Evolutionary conservation across 2,329 filamentous ascomycete genomes (phyloP).

Genomic region (Hymenoscyphus repandus): DNA sequence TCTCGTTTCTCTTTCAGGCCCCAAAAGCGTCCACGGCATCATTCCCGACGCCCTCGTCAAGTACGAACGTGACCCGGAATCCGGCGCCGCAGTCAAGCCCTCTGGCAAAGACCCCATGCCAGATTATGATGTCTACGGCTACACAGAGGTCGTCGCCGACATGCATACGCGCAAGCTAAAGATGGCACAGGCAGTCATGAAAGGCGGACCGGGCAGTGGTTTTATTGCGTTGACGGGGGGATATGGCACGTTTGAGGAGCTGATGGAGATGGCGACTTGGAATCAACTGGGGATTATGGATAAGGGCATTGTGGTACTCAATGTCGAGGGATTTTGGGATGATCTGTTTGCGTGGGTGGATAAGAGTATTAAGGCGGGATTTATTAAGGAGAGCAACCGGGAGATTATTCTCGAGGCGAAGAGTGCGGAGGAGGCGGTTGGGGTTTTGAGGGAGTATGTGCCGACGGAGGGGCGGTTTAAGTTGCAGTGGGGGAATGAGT

Average conservation of each 20-base stretch:
- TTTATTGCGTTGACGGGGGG: constrained; percentile 88
- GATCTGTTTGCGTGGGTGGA: constrained; percentile 78
- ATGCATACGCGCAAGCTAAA: constrained; percentile 96
- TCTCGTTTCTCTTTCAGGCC: constrained; percentile 76
- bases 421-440: constrained; percentile 66
- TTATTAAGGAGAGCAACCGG: constrained; percentile 66
- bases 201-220: constrained; percentile 74
- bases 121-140: constrained; percentile 61
- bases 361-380: constrained; percentile 69
- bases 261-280: constrained; percentile 89
- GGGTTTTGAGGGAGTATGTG: constrained; percentile 67
- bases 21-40: constrained; percentile 81
- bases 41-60: constrained; percentile 82
- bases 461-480: constrained; percentile 71
- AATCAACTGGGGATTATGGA: constrained; percentile 93
- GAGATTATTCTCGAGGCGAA: constrained; percentile 75
- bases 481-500: constrained; percentile 65
- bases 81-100: constrained; percentile 40
- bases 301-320: constrained; percentile 73
- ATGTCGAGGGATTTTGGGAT: constrained; percentile 89
- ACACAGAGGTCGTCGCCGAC: constrained; percentile 82
- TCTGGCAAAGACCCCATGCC: constrained; percentile 30
- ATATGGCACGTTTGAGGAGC: constrained; percentile 92
- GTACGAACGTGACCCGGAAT: constrained; percentile 64
- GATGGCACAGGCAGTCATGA: constrained; percentile 85